Conservation (phyloP, 345 rosid genomes). For the Aquilaria malaccensis region DNA sequence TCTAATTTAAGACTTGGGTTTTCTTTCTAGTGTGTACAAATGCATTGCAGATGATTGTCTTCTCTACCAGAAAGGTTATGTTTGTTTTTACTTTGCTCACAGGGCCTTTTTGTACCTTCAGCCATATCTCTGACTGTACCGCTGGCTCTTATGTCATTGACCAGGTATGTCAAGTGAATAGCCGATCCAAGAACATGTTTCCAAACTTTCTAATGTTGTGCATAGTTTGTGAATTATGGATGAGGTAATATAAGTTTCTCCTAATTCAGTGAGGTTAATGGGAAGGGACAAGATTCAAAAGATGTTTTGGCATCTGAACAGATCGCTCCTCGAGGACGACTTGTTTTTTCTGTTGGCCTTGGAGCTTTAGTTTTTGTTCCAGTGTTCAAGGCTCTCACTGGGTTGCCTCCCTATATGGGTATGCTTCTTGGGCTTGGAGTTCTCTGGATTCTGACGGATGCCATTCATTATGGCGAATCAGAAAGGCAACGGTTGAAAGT, state of each 20-base stretch:
- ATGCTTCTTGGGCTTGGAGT: constrained; percentile 94
- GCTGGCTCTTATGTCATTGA: constrained; percentile 76
- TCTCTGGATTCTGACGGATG: constrained; percentile 94
- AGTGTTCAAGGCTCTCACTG: constrained; percentile 83
- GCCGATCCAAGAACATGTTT: constrained; percentile 2
- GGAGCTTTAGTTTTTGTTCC: constrained; percentile 94
- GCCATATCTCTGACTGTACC: constrained; percentile 79
- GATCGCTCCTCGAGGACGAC: constrained; percentile 90
- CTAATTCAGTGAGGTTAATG: constrained; percentile 73
- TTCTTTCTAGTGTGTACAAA: constrained; percentile 9
- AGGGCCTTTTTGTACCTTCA: constrained; percentile 72
- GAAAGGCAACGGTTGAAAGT: constrained; percentile 86
- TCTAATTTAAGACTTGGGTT: background rate
- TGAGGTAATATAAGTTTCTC: constrained; percentile 24
- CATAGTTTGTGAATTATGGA: constrained; percentile 10
- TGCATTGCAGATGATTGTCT: background rate
- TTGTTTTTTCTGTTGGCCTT: constrained; percentile 75
- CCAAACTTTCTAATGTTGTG: constrained; percentile 1
- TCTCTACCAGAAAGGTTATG: background rate
- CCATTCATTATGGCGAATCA: constrained; percentile 92
- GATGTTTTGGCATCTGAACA: constrained; percentile 74
- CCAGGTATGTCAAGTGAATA: constrained; percentile 54
- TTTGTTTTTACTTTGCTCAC: constrained; percentile 17
- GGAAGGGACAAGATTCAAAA: constrained; percentile 56
- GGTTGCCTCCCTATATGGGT: constrained; percentile 97